Percentiles rank a stretch among this genome's conserved stretches.
Evolutionary conservation across 2,329 filamentous ascomycete genomes (phyloP).

Genomic region (Aspergillus aculeatus): DNA sequence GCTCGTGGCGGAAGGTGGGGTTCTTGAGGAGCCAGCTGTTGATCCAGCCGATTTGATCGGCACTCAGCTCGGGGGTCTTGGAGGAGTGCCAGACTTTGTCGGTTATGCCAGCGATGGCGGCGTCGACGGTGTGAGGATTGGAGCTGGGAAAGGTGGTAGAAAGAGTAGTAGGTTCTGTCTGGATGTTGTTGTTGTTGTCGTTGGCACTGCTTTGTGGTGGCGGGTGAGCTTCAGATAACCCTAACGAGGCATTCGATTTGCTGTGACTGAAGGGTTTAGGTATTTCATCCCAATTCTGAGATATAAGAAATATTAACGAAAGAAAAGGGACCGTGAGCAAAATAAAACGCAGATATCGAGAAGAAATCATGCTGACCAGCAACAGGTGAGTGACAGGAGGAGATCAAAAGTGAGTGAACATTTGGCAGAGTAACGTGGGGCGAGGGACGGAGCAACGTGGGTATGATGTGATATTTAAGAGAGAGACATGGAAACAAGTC

Average conservation of each 20-base stretch:
- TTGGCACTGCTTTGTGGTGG: not conserved
- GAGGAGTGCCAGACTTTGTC: slow-evolving; percentile 5
- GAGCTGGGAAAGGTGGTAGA: not conserved
- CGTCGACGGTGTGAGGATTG: not conserved
- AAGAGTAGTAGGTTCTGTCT: not conserved
- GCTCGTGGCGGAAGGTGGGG: slow-evolving; percentile 2
- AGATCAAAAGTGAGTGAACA: not conserved
- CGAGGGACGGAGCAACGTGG: not conserved
- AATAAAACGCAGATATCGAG: not conserved
- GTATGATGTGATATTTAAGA: not conserved
- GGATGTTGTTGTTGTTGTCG: not conserved
- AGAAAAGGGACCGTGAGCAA: not conserved
- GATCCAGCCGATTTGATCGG: slow-evolving; percentile 2
- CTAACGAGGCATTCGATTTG: not conserved
- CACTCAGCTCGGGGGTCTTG: not conserved
- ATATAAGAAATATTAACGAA: not conserved
- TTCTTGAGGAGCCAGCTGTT: not conserved
- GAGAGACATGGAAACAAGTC: not conserved
- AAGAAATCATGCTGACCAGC: not conserved
- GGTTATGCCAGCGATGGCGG: not conserved
- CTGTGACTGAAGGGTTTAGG: not conserved
- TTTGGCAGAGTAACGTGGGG: not conserved
- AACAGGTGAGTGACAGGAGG: not conserved
- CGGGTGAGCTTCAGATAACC: not conserved
- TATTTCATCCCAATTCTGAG: not conserved